phyloP scores from a whole-genome alignment of 1,139 yeast genomes.

The Kazachstania sp. region DNA sequence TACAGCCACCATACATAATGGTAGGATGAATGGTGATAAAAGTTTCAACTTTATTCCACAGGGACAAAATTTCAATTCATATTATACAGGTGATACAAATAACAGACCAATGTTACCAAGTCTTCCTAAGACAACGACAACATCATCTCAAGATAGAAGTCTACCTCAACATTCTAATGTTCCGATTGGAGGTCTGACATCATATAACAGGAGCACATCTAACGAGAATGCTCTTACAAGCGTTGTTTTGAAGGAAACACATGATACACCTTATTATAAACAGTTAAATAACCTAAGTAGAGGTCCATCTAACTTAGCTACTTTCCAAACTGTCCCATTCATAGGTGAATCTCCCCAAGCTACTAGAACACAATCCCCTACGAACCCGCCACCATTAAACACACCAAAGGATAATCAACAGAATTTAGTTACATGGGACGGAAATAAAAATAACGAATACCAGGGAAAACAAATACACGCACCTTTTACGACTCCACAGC shows the following conservation, averaged over 20 bases:
- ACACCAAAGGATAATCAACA: background rate
- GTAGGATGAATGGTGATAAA: background rate
- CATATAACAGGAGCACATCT: background rate
- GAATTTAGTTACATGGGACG: background rate
- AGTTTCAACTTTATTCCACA: constrained; percentile 1
- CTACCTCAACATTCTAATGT: background rate
- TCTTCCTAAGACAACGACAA: constrained; percentile 9
- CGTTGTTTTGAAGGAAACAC: background rate
- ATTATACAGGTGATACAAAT: background rate
- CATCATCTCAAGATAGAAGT: background rate
- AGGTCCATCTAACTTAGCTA: background rate
- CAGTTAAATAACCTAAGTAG: background rate
- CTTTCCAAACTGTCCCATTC: background rate
- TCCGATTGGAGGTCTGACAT: background rate
- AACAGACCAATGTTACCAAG: constrained; percentile 5
- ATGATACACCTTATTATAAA: background rate
- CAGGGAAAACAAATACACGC: background rate
- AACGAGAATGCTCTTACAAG: background rate
- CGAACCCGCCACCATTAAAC: background rate
- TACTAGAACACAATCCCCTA: background rate
- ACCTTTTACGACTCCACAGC: background rate
- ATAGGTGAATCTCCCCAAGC: background rate
- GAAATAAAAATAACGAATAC: background rate
- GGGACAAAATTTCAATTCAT: background rate
- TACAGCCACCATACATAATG: background rate